Conservation (phyloP, 1,284 basidiomycete genomes). For the Ustilago bromivora region DNA sequence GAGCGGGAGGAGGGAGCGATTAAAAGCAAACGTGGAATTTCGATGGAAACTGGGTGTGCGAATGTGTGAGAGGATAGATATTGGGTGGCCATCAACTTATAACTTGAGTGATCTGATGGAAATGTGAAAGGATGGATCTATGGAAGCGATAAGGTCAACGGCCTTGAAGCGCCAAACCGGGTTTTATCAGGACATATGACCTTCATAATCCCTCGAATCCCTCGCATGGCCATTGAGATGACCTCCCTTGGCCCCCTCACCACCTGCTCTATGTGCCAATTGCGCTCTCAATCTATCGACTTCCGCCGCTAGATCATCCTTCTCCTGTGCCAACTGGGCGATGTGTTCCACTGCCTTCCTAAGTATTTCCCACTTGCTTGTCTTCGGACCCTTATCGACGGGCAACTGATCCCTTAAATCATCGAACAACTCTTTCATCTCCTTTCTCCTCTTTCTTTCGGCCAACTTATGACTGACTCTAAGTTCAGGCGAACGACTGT, state of each 20-base stretch:
- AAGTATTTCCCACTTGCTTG: constrained; percentile 68
- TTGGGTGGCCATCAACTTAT: no score
- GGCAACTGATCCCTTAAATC: constrained; percentile 66
- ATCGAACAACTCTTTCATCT: constrained; percentile 70
- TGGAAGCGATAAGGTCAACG: no score
- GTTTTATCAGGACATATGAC: constrained; percentile 20
- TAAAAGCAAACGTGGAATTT: no score
- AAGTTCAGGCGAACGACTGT: constrained; percentile 65
- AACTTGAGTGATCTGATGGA: no score
- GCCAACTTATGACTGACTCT: constrained; percentile 68
- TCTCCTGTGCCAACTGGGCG: constrained; percentile 42
- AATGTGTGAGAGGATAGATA: no score
- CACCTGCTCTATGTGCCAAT: constrained; percentile 9
- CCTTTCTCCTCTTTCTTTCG: constrained; percentile 66
- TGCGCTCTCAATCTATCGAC: constrained; percentile 32
- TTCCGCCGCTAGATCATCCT: constrained; percentile 31
- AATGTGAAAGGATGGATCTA: no score
- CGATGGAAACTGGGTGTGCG: no score
- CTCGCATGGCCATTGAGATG: constrained; percentile 17
- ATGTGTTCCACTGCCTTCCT: constrained; percentile 59
- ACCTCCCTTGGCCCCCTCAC: neutral
- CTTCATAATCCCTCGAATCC: constrained; percentile 16
- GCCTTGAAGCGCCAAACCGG: no score
- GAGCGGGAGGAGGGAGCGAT: no score
- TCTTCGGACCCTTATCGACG: constrained; percentile 65